Evolutionary conservation across 2,329 filamentous ascomycete genomes (phyloP).

Genomic region (Beauveria pseudobassiana): DNA sequence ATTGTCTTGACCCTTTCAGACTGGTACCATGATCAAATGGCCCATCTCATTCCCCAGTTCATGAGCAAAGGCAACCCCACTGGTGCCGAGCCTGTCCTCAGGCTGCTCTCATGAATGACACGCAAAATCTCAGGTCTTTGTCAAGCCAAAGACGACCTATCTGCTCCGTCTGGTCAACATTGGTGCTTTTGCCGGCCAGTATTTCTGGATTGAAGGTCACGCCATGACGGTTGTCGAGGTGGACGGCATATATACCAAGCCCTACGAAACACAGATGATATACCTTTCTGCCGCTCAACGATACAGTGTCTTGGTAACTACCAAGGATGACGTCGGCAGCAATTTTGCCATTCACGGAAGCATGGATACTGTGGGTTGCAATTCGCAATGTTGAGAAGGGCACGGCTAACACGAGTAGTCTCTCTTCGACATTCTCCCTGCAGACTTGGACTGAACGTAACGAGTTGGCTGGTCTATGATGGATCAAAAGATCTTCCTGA

Average conservation of each 20-base stretch:
- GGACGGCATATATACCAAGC: constrained; percentile 62
- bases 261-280: constrained; percentile 51
- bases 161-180: constrained; percentile 66
- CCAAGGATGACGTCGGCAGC: constrained; percentile 48
- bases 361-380: constrained; percentile 54
- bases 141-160: constrained; percentile 63
- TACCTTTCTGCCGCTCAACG: constrained; percentile 64
- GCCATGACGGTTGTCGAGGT: constrained; percentile 65
- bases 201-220: constrained; percentile 61
- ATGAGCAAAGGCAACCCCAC: constrained; percentile 48
- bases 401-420: constrained; percentile 37
- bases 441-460: constrained; percentile 61
- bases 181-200: constrained; percentile 62
- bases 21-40: constrained; percentile 59
- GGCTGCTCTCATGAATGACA: constrained; percentile 64
- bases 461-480: constrained; percentile 58
- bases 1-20: constrained; percentile 58
- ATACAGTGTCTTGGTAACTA: constrained; percentile 54
- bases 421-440: constrained; percentile 62
- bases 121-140: constrained; percentile 49
- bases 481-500: constrained; percentile 27
- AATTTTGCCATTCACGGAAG: constrained; percentile 64
- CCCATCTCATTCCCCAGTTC: constrained; percentile 39
- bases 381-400: neutral
- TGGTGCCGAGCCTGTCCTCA: constrained; percentile 58